Evolutionary conservation across 75 land plant genomes (phyloP), one percentile per base, ranked within the genome.

Genomic region (Sequoia sempervirens): DNA sequence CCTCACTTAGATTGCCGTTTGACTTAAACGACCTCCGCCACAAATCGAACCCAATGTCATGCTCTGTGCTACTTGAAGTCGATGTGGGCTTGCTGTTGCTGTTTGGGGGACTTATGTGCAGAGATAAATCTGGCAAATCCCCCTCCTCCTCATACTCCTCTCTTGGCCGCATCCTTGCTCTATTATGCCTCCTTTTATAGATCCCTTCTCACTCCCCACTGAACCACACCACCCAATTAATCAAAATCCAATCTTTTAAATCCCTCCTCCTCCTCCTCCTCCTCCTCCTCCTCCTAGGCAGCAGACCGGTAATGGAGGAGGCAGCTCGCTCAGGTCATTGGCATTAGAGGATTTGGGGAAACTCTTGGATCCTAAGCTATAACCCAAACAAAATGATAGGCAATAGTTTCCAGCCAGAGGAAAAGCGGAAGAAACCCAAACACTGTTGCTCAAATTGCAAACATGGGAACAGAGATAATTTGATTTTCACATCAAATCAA

Each of bases 61-160:
- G 76, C 30, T 82, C 83, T 17, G 76, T 43, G 83, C 83, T 70
- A 18, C 83, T 70, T 4, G 76, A 64, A 26, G 76, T 40, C 15
- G 83, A 82, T 82, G 83, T 45, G 13, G 45, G 76, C 36, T 64
- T 64, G 20, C 76, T 82, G 66, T 61, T 61, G 5, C 80, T 83
- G 89, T 86, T 86, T 34, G 93, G 93, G 52, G 89, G 93, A 84
- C 93, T 90, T 53, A 92, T 90, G 83, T 90, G 90, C 26, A 92
- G 79, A 18, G 92, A 92, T 41, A 92, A 87, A 80, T 92, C 93
- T 5, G 93, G 90, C 45, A 81, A 68, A 43, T 45, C 80, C 13
- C 46, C 28, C n/a, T 43, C 15, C 10, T 45, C 45, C 13, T 20
- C 43, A 4, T 10, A 30, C 81, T 46, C 81, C 30, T 28, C 34